Base-by-base conservation (phyloP, 2,329 filamentous ascomycete genomes). In the Cordyceps fumosorosea region DNA sequence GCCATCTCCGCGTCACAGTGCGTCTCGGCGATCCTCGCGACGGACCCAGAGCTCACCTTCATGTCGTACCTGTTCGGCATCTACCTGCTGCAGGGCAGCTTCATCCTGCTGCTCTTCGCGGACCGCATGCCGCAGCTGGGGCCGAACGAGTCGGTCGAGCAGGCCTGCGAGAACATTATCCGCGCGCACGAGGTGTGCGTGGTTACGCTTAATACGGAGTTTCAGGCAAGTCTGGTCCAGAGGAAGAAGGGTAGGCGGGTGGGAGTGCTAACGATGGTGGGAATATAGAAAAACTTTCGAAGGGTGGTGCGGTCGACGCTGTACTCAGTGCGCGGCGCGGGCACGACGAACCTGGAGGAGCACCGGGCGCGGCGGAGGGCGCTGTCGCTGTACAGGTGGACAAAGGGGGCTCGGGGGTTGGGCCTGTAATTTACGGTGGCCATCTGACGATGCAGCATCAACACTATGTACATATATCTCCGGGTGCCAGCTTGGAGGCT, bases 381-480 rank as follows among this genome's bases (percentile, higher is more conserved):
- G 62, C 71, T 84, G n/a, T 81, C 80, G 6, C 69, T 83, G 51
- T 84, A 84, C 65, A 75, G 80, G 51, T 83, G 81, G 81, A 82
- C 73, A 2, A 72, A 69, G 56, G 74, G 74, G 0, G 72, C 72
- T 5, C 74, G 70, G 34, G 74, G 74, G 0, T 51, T 76, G 44
- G 73, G 69, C 2, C 59, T 75, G 52, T 75, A 58, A 69, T 16
- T n/a, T 24, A 24, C 18, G 42, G 32, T 34, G 47, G n/a, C 18
- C 54, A 18, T n/a, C 18, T 12, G 10, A 32, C 20, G 18, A 24
- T 34, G 54, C n/a, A n/a, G n/a, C 40, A 34, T 48, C 42, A 44
- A 55, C 16, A n/a, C n/a, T n/a, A 47, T 26, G 12, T 45, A 11
- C 14, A 50, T n/a, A 40, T 51, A 26, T 51, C 22, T 20, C 24